Percentiles rank a stretch among this genome's conserved stretches.
These are phyloP conservation scores for Patellifolia procumbens DNA, from an alignment of 179 eudicot species.

Conservation along the genomic window DNA sequence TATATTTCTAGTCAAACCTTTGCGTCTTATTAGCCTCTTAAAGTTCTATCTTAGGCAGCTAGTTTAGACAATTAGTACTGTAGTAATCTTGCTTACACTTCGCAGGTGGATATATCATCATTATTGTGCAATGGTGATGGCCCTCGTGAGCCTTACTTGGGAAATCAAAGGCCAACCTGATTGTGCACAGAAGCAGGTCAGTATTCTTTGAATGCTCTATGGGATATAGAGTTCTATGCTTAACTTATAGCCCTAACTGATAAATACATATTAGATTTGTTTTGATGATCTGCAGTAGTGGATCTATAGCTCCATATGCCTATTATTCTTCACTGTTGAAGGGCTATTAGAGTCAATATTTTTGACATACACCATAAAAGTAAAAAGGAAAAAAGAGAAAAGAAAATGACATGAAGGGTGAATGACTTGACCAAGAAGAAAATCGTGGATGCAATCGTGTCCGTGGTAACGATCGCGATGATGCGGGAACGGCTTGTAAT, in stretches of 20 bases:
- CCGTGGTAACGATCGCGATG: too few relatives aligned
- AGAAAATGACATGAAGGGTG: too few relatives aligned
- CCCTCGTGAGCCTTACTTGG: slow-evolving; percentile 98
- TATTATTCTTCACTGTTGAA: not conserved
- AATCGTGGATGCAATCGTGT: too few relatives aligned
- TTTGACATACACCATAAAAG: not conserved
- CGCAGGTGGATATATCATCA: slow-evolving; percentile 98
- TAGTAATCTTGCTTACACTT: not conserved
- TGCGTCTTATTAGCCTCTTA: not conserved
- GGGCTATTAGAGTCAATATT: not conserved
- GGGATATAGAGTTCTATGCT: not conserved
- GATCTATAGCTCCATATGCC: not conserved
- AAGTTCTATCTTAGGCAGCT: not conserved
- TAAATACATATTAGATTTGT: not conserved
- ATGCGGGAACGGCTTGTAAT: too few relatives aligned
- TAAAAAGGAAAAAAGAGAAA: not conserved
- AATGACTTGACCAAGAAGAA: too few relatives aligned
- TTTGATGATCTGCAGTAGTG: not conserved
- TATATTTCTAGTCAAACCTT: not conserved
- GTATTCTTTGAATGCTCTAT: slow-evolving; percentile 14
- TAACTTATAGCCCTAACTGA: not conserved
- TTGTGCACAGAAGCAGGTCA: slow-evolving; percentile 89
- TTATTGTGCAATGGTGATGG: slow-evolving; percentile 95
- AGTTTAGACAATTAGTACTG: not conserved
- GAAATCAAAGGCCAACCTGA: slow-evolving; percentile 85